These are phyloP conservation scores for Malassezia restricta DNA, from an alignment of 1,284 basidiomycete genomes.

Conservation along the genomic window DNA sequence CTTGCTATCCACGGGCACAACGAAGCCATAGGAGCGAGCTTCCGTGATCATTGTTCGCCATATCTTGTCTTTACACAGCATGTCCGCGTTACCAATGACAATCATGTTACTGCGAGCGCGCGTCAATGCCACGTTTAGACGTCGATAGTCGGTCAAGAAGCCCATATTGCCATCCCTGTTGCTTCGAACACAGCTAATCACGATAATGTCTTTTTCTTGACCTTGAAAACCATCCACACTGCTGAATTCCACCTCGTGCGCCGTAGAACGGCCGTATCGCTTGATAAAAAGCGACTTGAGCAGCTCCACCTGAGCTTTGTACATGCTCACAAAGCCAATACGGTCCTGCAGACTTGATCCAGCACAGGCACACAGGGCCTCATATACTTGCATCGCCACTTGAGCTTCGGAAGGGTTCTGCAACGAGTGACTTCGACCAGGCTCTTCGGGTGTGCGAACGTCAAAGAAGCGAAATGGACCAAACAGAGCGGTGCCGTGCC, in stretches of 20 bases:
- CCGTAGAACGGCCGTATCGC: slow-evolving; percentile 62
- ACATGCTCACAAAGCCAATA: slow-evolving; percentile 88
- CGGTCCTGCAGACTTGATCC: slow-evolving; percentile 58
- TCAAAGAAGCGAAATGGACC: slow-evolving; percentile 76
- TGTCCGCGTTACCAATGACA: slow-evolving; percentile 76
- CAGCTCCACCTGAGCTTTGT: slow-evolving; percentile 76
- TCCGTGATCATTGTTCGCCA: slow-evolving; percentile 28
- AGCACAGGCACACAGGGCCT: slow-evolving; percentile 57
- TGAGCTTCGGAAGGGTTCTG: slow-evolving; percentile 67
- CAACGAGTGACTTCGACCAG: slow-evolving; percentile 57
- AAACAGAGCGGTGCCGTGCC: slow-evolving; percentile 70
- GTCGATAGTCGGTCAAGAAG: slow-evolving; percentile 51
- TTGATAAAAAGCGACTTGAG: slow-evolving; percentile 61
- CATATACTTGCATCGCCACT: slow-evolving; percentile 67
- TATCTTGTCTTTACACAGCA: slow-evolving; percentile 57
- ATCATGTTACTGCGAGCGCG: slow-evolving; percentile 88
- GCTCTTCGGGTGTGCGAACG: slow-evolving; percentile 52
- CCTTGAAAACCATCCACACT: slow-evolving; percentile 99
- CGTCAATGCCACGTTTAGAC: slow-evolving; percentile 79
- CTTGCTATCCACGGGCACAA: neutral
- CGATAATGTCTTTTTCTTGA: slow-evolving; percentile 98
- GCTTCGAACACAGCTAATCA: slow-evolving; percentile 93
- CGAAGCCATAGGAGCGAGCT: slow-evolving; percentile 15
- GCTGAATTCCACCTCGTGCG: slow-evolving; percentile 69
- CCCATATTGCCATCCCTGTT: slow-evolving; percentile 53